Evolutionary conservation across 139 green algal genomes (phyloP).

Genomic region (Tetratostichococcus sp.): DNA sequence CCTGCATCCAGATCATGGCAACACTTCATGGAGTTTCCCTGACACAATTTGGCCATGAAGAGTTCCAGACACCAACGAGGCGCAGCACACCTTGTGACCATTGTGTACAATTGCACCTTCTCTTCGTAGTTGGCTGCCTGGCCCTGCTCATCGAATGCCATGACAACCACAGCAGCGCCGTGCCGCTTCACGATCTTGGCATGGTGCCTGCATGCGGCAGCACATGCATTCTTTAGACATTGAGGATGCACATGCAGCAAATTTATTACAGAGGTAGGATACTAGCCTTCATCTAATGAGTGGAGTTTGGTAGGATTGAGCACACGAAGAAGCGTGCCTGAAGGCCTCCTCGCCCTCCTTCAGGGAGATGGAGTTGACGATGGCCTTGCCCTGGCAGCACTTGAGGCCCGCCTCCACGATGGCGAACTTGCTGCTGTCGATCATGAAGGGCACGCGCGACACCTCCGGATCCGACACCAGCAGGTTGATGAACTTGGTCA

Average conservation of each 20-base stretch:
- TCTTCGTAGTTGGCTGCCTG: constrained; percentile 69
- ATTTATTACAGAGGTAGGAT: no score
- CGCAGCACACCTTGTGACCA: no score
- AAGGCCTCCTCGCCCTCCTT: constrained; percentile 97
- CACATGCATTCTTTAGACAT: no score
- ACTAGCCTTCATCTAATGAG: no score
- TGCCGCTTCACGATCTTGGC: constrained; percentile 79
- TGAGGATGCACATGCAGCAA: no score
- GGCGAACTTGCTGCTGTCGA: constrained; percentile 95
- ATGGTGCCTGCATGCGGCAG: constrained; percentile 31
- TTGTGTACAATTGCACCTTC: constrained; percentile 40
- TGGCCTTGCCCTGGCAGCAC: constrained; percentile 95
- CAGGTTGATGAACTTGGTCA: constrained; percentile 97
- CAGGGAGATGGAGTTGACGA: constrained; percentile 97
- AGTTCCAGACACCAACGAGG: no score
- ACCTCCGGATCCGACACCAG: constrained; percentile 93
- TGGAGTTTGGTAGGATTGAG: no score
- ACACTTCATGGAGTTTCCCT: no score
- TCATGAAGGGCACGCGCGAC: constrained; percentile 95
- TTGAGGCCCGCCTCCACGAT: constrained; percentile 97
- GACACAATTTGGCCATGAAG: no score
- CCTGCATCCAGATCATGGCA: constrained; percentile 26
- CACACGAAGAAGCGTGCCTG: constrained; percentile 13
- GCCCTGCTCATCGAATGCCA: constrained; percentile 97
- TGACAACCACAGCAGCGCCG: constrained; percentile 94